These are phyloP conservation scores for Pseudohyphozyma bogoriensis DNA, from an alignment of 768 basidiomycete genomes.

Conservation along the genomic window DNA sequence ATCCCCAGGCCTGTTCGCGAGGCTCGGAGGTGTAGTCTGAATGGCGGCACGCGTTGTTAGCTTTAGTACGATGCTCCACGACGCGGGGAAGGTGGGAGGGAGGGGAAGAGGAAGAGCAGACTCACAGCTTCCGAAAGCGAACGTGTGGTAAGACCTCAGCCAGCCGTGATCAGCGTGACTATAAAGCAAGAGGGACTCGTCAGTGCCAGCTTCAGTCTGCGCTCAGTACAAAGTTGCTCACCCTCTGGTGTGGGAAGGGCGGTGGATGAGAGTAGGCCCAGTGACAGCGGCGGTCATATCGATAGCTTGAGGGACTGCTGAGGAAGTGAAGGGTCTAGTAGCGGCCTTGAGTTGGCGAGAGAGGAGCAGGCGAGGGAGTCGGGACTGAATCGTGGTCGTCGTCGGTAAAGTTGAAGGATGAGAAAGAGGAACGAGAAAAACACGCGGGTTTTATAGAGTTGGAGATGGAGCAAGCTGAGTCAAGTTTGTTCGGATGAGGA, in stretches of 20 bases:
- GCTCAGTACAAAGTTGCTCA: no score
- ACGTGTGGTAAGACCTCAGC: conserved; percentile 76
- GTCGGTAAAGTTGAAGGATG: no score
- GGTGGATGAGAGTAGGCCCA: conserved; percentile 26
- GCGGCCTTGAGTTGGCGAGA: background rate
- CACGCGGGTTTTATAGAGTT: no score
- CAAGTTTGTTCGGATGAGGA: no score
- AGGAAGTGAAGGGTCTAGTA: background rate
- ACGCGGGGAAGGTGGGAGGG: background rate
- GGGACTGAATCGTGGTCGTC: conserved; percentile 3
- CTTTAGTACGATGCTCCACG: no score
- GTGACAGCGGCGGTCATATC: background rate
- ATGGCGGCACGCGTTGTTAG: no score
- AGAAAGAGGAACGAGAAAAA: no score
- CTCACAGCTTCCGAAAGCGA: conserved; percentile 59
- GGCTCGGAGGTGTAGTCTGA: conserved; percentile 52
- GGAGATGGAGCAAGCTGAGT: no score
- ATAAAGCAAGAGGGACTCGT: no score
- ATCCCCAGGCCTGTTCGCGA: conserved; percentile 53
- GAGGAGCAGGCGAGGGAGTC: conserved; percentile 2
- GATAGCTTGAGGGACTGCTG: background rate
- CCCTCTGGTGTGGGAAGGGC: conserved; percentile 57
- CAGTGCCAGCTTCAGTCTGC: no score
- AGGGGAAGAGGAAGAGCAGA: background rate
- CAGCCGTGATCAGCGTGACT: conserved; percentile 67